These are phyloP conservation scores for Candida tunisiensis DNA, from an alignment of 1,139 yeast genomes.

Conservation along the genomic window DNA sequence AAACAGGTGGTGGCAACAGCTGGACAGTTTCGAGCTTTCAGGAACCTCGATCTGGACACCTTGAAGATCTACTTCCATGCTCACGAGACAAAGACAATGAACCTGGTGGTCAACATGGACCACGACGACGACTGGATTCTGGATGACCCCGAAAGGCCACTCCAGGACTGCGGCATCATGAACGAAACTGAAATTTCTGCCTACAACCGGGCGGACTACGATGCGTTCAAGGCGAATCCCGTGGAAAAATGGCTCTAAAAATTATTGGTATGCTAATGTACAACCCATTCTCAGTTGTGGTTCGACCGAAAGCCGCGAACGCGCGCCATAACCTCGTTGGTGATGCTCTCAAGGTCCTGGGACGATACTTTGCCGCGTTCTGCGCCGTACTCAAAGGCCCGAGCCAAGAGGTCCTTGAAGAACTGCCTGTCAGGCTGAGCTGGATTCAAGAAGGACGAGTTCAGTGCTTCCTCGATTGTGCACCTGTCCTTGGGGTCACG, in stretches of 20 bases:
- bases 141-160: constrained; percentile 21
- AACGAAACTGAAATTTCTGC: constrained; percentile 82
- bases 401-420: constrained; percentile 53
- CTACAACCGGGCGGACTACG: constrained; percentile 52
- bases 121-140: constrained; percentile 64
- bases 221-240: constrained; percentile 58
- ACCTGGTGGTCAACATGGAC: constrained; percentile 78
- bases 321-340: not conserved
- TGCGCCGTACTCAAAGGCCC: constrained; percentile 54
- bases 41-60: constrained; percentile 62
- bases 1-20: constrained; percentile 34
- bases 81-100: constrained; percentile 88
- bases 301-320: not conserved
- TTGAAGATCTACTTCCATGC: constrained; percentile 86
- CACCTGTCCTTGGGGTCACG: constrained; percentile 58
- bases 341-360: not conserved
- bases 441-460: constrained; percentile 52
- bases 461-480: constrained; percentile 47
- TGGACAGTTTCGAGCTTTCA: constrained; percentile 65
- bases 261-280: not conserved
- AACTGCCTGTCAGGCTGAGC: constrained; percentile 52
- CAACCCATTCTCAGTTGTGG: not conserved
- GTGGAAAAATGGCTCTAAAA: constrained; percentile 66
- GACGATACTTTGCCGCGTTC: not conserved
- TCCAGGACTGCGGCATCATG: constrained; percentile 47